Base-by-base conservation (phyloP, 1,284 basidiomycete genomes). In the Ganoderma lucidum region DNA sequence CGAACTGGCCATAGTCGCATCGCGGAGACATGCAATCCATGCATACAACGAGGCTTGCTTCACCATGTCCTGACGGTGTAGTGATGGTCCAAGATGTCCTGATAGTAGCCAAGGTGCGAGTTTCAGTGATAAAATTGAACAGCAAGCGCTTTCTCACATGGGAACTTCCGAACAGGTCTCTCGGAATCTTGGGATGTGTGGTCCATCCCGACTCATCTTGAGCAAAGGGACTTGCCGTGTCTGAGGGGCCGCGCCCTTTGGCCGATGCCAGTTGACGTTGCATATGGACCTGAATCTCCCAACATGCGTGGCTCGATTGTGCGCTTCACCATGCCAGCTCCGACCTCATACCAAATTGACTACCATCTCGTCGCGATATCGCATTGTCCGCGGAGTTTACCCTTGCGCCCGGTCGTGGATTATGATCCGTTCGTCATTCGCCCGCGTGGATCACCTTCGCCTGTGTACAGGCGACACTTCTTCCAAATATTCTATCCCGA, bases 121-220 rank as follows among this genome's bases (percentile, higher is more conserved):
- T 32, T 56, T 32, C 30, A 14, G 30, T 15, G 30, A 17, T 30
- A 17, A 56, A 56, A 56, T 56, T 9, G 53, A 35, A 15, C 17
- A 17, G 15, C 32, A 30, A 32, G 53, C 53, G 53, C 53, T 32
- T 56, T 56, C 53, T 56, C 30, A 56, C 53, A 56, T 56, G 32
- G 32, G 53, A 51, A 32, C 30, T 32, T 56, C 53, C 53, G 53
- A 56, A 32, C 15, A 56, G 53, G 53, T 32, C 32, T 32, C 32
- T 35, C 14, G 30, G 53, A 17, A 35, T 56, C 53, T 17, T 35
- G 12, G 53, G 53, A 9, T 19, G 2, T 56, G 3, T 32, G 30
- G 15, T 6, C 30, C 28, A 32, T 56, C 5, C 17, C 17, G 14
- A 8, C 32, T 30, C 15, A 9, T 19, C 48, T 3, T 51, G 48